phyloP scores from a whole-genome alignment of 208 protist genomes.

The Acanthamoeba rhysodes region DNA sequence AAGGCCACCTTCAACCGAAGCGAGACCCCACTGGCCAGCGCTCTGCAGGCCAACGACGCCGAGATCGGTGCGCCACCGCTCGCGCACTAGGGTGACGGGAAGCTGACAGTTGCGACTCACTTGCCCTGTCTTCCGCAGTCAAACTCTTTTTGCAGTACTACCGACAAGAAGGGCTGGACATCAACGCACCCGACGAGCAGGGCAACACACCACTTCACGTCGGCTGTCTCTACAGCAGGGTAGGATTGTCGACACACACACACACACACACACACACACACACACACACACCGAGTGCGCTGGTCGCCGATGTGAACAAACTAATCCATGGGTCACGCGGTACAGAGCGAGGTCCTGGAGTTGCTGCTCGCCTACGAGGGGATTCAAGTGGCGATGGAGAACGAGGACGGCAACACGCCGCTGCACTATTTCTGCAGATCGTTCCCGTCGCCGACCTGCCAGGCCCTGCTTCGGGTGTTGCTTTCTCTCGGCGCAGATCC shows the following conservation, averaged over 20 bases:
- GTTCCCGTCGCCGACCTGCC: constrained; percentile 78
- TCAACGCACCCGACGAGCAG: constrained; percentile 14
- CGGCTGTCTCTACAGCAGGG: constrained; percentile 1
- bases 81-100: background rate
- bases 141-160: constrained; percentile 37
- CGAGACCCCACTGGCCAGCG: constrained; percentile 50
- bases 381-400: constrained; percentile 78
- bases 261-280: no score
- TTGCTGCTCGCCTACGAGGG: constrained; percentile 69
- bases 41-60: constrained; percentile 9
- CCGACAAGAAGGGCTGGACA: background rate
- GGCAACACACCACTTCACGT: constrained; percentile 33
- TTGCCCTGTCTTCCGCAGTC: background rate
- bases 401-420: constrained; percentile 81
- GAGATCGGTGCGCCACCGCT: background rate
- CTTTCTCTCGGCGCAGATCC: constrained; percentile 79
- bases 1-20: background rate
- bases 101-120: no score
- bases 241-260: background rate
- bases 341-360: constrained; percentile 75
- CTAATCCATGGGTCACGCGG: background rate
- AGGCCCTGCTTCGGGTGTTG: constrained; percentile 77
- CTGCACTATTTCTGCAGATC: constrained; percentile 85
- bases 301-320: no score
- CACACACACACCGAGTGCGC: no score